Conservation (phyloP, 2,329 filamentous ascomycete species). For the Aureobasidium zeae region DNA sequence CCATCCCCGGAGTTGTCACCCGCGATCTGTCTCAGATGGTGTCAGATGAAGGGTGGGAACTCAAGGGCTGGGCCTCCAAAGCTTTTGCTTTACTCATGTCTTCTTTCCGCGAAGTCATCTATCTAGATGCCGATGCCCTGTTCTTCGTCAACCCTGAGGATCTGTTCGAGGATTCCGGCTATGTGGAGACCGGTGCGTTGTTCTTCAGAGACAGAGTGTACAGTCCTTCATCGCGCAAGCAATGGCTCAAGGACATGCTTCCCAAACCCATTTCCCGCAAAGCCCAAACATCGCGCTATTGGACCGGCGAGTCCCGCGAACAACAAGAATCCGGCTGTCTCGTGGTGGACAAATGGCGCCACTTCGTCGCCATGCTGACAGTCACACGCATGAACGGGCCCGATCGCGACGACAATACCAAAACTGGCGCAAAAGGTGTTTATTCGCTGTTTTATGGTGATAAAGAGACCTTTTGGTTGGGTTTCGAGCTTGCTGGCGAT, state of each 20-base stretch:
- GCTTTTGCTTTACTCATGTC: slow-evolving; percentile 40
- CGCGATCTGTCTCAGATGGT: slow-evolving; percentile 40
- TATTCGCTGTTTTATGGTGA: slow-evolving; percentile 34
- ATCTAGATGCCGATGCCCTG: slow-evolving; percentile 39
- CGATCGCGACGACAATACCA: slow-evolving; percentile 35
- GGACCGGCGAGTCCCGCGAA: slow-evolving; percentile 32
- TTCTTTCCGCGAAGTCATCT: slow-evolving; percentile 40
- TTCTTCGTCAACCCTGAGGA: slow-evolving; percentile 37
- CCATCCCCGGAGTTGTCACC: slow-evolving; percentile 36
- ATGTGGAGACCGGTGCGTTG: slow-evolving; percentile 35
- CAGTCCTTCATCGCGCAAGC: slow-evolving; percentile 31
- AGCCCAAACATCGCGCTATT: slow-evolving; percentile 31
- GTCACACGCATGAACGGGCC: slow-evolving; percentile 37
- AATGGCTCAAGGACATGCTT: slow-evolving; percentile 36
- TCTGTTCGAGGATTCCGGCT: slow-evolving; percentile 36
- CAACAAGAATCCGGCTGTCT: slow-evolving; percentile 41
- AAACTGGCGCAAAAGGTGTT: slow-evolving; percentile 33
- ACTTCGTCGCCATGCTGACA: slow-evolving; percentile 37
- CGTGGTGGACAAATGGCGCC: slow-evolving; percentile 39
- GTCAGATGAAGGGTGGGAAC: slow-evolving; percentile 36
- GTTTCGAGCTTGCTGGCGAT: slow-evolving; percentile 39
- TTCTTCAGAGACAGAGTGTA: slow-evolving; percentile 41
- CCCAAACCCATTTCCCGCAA: slow-evolving; percentile 37
- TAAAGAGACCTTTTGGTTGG: slow-evolving; percentile 44
- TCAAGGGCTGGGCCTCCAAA: slow-evolving; percentile 40